Evolutionary conservation across 2,329 filamentous ascomycete species (phyloP).

Genomic region (Alternaria consortialis): DNA sequence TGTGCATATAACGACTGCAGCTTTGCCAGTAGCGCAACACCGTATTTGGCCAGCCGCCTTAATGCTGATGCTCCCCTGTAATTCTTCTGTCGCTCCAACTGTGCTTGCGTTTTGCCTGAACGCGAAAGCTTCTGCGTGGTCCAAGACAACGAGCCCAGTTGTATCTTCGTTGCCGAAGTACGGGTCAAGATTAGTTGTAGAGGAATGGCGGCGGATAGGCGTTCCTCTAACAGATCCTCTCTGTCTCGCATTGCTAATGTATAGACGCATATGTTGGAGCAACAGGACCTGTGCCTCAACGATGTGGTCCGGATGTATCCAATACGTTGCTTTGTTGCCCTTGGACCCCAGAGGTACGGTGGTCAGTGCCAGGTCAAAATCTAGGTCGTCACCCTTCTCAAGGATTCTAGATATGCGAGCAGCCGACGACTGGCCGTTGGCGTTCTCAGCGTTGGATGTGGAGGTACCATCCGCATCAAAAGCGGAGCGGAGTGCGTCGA

Average conservation of each 20-base stretch:
- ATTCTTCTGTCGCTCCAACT: constrained; percentile 52
- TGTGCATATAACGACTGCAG: constrained; percentile 39
- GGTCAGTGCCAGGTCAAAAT: constrained; percentile 61
- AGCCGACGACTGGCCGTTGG: constrained; percentile 35
- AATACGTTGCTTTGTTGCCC: constrained; percentile 61
- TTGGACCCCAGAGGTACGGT: constrained; percentile 57
- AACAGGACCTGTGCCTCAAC: constrained; percentile 63
- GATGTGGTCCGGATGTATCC: constrained; percentile 63
- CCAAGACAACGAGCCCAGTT: constrained; percentile 56
- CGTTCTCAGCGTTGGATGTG: constrained; percentile 18
- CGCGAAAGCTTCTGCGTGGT: constrained; percentile 58
- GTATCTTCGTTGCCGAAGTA: constrained; percentile 48
- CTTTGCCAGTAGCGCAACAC: constrained; percentile 48
- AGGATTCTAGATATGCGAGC: constrained; percentile 52
- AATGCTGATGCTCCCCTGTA: constrained; percentile 37
- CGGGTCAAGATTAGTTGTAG: constrained; percentile 30
- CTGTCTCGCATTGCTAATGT: constrained; percentile 35
- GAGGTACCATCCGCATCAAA: constrained; percentile 49
- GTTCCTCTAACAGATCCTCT: constrained; percentile 32
- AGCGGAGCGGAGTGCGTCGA: constrained; percentile 56
- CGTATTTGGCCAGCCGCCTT: constrained; percentile 47
- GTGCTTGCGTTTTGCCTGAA: constrained; percentile 57
- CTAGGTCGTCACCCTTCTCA: constrained; percentile 53
- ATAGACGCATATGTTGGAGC: constrained; percentile 59
- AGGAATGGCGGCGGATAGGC: constrained; percentile 38